These are phyloP conservation scores for Mycena latifolia DNA, from an alignment of 768 basidiomycete genomes.

Conservation along the genomic window DNA sequence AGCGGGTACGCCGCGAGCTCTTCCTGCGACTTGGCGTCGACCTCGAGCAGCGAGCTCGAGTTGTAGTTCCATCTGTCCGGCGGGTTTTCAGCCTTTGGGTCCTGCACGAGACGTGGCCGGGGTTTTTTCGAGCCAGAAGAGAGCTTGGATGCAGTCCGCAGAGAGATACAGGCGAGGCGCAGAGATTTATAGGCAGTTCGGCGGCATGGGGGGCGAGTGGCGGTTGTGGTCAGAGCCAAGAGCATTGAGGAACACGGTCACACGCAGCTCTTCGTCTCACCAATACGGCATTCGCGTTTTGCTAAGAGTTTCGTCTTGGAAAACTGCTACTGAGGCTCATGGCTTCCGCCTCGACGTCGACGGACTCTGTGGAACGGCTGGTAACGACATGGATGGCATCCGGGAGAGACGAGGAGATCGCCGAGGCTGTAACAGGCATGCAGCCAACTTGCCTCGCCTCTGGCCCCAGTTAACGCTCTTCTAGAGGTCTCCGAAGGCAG, in stretches of 20 bases:
- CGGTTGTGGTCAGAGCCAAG: constrained; percentile 30
- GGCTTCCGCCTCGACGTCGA: too few species aligned
- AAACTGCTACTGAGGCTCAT: too few species aligned
- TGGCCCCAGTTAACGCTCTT: constrained; percentile 21
- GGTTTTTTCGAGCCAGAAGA: constrained; percentile 22
- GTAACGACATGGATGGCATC: constrained; percentile 82
- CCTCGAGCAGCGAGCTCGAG: constrained; percentile 65
- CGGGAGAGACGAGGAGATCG: constrained; percentile 69
- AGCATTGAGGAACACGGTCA: constrained; percentile 19
- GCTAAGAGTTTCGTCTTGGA: too few species aligned
- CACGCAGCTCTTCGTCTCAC: too few species aligned
- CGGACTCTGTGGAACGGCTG: constrained; percentile 55
- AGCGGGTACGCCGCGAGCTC: constrained; percentile 58
- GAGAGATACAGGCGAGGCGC: too few species aligned
- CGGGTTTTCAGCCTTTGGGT: constrained; percentile 43
- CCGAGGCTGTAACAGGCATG: constrained; percentile 71
- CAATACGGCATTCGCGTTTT: too few species aligned
- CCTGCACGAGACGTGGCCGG: constrained; percentile 10
- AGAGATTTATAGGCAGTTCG: constrained; percentile 19
- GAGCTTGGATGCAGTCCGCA: constrained; percentile 26
- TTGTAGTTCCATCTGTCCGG: constrained; percentile 88
- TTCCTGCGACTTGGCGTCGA: constrained; percentile 53
- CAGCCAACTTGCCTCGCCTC: neutral
- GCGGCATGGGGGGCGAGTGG: constrained; percentile 24
- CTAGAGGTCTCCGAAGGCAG: constrained; percentile 65